Base-by-base conservation (phyloP, 1,284 basidiomycete species). In the Inonotus obliquus region DNA sequence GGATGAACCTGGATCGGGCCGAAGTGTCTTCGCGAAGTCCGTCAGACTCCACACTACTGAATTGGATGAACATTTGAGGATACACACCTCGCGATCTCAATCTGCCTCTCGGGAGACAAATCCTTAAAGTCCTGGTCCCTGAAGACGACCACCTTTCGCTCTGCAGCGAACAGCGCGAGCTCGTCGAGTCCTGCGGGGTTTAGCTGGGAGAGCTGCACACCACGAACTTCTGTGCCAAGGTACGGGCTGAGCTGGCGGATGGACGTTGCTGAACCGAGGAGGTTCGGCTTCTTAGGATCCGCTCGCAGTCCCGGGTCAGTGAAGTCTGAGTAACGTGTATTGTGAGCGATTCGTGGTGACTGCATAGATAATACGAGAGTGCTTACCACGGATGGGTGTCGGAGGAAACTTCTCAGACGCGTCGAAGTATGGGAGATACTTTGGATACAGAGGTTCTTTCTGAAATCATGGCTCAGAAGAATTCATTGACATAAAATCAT, bases 1-100 rank as follows among this genome's bases (percentile, higher is more conserved):
- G 83, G 83, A 64, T 85, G 83, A 60, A 77, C 74, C 65, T 85
- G 84, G 37, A 86, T 81, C 17, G 83, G 82, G 10, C 84, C 84
- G 62, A 83, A 85, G 66, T 79, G 75, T 23, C 77, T 75, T 41
- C 5, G 41, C 10, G 21, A 47, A 19, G 10, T n/a, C 21, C 10
- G 10, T 23, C n/a, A 47, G 45, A n/a, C 45, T 47, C 21, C 45
- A 19, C 10, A 14, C 10, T 7, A n/a, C 25, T 13, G 9, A 21
- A n/a, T n/a, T n/a, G n/a, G 57, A 25, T 29, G 47, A 37, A 54
- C 19, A 32, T 37, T 25, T 47, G 14, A 19, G 21, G 14, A 17
- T 23, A 29, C 66, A 29, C 53, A 76, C 74, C 69, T 76, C 19
- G 75, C 77, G 37, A 83, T 76, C 67, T 79, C 80, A 61, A 83